Evolutionary conservation across 441 rosid genomes (phyloP).

Genomic region (Mallotus japonicus): DNA sequence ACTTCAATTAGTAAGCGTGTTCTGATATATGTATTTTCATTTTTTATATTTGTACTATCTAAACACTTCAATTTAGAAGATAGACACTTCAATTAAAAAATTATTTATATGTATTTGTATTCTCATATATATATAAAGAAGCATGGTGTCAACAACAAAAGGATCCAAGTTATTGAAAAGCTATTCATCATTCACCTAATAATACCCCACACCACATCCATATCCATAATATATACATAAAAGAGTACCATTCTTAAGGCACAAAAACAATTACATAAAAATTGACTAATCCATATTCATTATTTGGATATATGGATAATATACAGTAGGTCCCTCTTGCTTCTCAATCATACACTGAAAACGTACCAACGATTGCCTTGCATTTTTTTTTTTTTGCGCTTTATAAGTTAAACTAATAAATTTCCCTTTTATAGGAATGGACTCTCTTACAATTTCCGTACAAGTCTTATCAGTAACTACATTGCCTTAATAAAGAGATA

Average conservation of each 20-base stretch:
- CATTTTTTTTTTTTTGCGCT: not conserved
- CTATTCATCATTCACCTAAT: constrained; percentile 12
- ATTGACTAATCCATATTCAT: not conserved
- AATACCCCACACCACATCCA: constrained; percentile 17
- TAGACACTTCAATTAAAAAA: too few species aligned
- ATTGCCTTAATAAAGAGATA: too few species aligned
- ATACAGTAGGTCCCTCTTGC: constrained; percentile 7
- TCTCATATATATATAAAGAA: too few species aligned
- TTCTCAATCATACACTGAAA: constrained; percentile 3
- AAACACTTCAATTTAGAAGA: too few species aligned
- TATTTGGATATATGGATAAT: constrained; percentile 12
- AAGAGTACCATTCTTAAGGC: not conserved
- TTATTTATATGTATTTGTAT: too few species aligned
- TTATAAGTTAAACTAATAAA: not conserved
- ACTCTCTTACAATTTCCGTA: not conserved
- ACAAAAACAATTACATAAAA: not conserved
- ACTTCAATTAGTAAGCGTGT: too few species aligned
- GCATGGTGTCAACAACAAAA: constrained; percentile 40
- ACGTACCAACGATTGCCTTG: not conserved
- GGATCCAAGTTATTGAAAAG: constrained; percentile 20
- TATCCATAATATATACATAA: not conserved
- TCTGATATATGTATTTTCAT: too few species aligned
- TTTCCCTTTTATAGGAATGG: not conserved
- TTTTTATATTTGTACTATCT: too few species aligned
- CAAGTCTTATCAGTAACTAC: not conserved